These are phyloP conservation scores for Mitragyna speciosa DNA, from an alignment of 257 asterid genomes.

Conservation along the genomic window DNA sequence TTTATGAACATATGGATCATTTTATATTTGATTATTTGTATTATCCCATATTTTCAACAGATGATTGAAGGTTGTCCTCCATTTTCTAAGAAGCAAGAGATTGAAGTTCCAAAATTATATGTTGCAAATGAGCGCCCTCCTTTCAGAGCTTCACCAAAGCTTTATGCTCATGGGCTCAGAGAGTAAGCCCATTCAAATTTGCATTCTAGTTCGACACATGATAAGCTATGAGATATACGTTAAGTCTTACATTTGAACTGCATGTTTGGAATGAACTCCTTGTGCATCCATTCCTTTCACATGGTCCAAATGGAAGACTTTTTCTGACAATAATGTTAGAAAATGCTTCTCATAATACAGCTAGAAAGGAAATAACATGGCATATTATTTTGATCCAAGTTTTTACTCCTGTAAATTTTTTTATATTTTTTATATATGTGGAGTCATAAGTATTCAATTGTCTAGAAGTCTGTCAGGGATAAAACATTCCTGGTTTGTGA, in stretches of 20 bases:
- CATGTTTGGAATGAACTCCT: background rate
- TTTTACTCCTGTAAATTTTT: background rate
- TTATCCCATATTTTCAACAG: constrained; percentile 29
- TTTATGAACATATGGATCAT: background rate
- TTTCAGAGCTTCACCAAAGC: constrained; percentile 64
- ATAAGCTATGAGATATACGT: background rate
- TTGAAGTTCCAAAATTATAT: constrained; percentile 69
- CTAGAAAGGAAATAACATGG: background rate
- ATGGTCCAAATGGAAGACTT: background rate
- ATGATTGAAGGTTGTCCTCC: constrained; percentile 90
- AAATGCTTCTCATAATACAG: background rate
- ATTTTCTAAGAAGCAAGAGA: constrained; percentile 53
- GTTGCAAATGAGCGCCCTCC: constrained; percentile 82
- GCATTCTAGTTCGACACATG: background rate
- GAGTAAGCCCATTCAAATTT: constrained; percentile 45
- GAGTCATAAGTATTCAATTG: background rate
- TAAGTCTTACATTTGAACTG: background rate
- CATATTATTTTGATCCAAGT: background rate
- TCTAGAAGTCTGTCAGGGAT: background rate
- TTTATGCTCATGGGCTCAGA: constrained; percentile 61
- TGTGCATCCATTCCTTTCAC: background rate
- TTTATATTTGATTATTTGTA: background rate
- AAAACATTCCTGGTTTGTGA: constrained; percentile 1
- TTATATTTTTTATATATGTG: background rate
- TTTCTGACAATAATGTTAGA: background rate